Evolutionary conservation across 306 rosid genomes (phyloP), one percentile per base, ranked within the genome.

Genomic region (Bauhinia variegata): DNA sequence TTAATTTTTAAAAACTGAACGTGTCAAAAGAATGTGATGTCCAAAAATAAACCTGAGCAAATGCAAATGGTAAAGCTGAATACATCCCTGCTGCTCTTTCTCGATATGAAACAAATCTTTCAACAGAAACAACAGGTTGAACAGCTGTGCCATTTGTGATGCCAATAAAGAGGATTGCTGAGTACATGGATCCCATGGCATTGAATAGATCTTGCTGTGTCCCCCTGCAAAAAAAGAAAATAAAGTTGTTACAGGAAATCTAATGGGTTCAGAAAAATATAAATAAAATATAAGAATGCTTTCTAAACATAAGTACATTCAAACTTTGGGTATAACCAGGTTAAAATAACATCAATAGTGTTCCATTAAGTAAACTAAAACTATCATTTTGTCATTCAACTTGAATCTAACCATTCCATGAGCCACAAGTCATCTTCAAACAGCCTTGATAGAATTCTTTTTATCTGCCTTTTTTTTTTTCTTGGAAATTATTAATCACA

Each of bases 31-130:
- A 43, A 54, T 28, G 17, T 7, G 47, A 6, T 46, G 34, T 74
- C 33, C 49, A 41, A 78, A 68, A 71, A 66, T 6, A 60, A 64
- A 92, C 98, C 96, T 92, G 98, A 77, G 95, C 98, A 89, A 85
- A 84, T 68, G 98, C 98, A 87, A 89, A 92, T 49, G 92, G 79
- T 72, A 92, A 79, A 60, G 98, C 92, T 14, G 98, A 92, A 65
- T 92, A 92, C 95, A 92, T 82, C 68, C 98, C 96, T 6, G 98
- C 98, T 33, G 92, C 92, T 78, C 98, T 89, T 74, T 92, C 98
- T 77, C 98, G 83, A 58, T 92, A 92, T 0, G 98, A 92, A 68
- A 92, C 98, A 67, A 89, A 92, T 79, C 98, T 83, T 82, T 92
- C 98, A 36, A 92, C 78, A 12, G 98, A 92, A 68, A 92, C 88